Evolutionary conservation across 164 flowering plant genomes (phyloP).

Genomic region (Euptelea pleiosperma): DNA sequence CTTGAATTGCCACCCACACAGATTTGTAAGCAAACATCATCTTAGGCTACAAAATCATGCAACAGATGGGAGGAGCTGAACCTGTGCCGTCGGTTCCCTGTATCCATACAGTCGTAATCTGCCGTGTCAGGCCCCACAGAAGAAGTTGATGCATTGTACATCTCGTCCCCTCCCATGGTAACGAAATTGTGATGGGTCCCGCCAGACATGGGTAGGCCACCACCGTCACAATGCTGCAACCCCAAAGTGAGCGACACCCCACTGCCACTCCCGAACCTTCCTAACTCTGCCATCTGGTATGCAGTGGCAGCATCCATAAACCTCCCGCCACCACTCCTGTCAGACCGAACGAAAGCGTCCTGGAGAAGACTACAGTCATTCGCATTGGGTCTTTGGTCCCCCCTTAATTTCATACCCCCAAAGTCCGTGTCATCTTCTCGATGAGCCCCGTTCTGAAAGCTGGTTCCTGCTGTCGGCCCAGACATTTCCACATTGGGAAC

Average conservation of each 20-base stretch:
- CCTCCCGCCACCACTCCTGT: constrained; percentile 32
- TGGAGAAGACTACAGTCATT: constrained; percentile 41
- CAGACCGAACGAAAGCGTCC: constrained; percentile 39
- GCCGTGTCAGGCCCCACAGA: constrained; percentile 42
- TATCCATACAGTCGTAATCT: constrained; percentile 56
- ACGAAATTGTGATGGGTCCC: constrained; percentile 42
- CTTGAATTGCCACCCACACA: constrained; percentile 4
- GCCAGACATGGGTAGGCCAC: constrained; percentile 38
- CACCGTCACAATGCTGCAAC: constrained; percentile 71
- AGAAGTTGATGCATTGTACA: constrained; percentile 43
- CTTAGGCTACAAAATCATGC: constrained; percentile 79
- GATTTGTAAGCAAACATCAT: constrained; percentile 8
- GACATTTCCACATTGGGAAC: constrained; percentile 44
- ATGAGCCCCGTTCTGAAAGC: constrained; percentile 23
- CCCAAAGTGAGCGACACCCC: constrained; percentile 86
- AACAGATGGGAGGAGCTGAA: constrained; percentile 59
- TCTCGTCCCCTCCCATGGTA: constrained; percentile 46
- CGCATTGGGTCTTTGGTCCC: constrained; percentile 28
- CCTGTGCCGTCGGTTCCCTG: constrained; percentile 52
- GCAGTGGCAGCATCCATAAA: constrained; percentile 53
- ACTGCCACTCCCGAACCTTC: constrained; percentile 52
- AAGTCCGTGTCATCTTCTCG: constrained; percentile 34
- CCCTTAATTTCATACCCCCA: constrained; percentile 31
- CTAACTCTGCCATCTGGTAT: constrained; percentile 62
- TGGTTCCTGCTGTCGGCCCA: constrained; percentile 21